These are phyloP conservation scores for Solanum etuberosum DNA, from an alignment of 257 asterid species.

Conservation along the genomic window DNA sequence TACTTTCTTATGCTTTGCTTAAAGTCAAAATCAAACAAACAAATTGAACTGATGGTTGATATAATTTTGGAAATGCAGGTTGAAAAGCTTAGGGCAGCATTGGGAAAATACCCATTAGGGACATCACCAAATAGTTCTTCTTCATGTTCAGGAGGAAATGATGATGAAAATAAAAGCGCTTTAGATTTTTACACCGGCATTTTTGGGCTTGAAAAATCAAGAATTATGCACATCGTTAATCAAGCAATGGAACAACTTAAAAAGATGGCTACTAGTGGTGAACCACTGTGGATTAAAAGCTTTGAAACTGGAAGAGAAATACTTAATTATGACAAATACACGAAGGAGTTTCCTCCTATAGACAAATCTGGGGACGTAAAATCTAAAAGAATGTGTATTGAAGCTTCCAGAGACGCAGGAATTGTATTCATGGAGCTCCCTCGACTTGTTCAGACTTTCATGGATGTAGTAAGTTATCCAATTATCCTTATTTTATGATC, in stretches of 20 bases:
- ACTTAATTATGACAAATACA: conserved; percentile 79
- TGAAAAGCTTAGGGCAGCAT: conserved; percentile 42
- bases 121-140: conserved; percentile 43
- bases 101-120: conserved; percentile 32
- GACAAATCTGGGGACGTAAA: conserved; percentile 7
- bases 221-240: conserved; percentile 31
- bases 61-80: conserved; percentile 25
- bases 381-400: conserved; percentile 35
- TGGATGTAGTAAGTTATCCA: conserved; percentile 50
- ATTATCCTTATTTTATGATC: neutral
- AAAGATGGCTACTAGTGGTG: conserved; percentile 53
- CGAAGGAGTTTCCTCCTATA: conserved; percentile 24
- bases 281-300: conserved; percentile 73
- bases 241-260: conserved; percentile 47
- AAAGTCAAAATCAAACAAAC: neutral
- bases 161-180: conserved; percentile 37
- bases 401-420: conserved; percentile 72
- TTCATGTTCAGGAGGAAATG: conserved; percentile 36
- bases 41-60: neutral
- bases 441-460: conserved; percentile 56
- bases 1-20: too few species aligned
- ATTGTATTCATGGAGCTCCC: conserved; percentile 46
- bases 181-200: conserved; percentile 23
- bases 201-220: conserved; percentile 35
- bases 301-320: conserved; percentile 72